Evolutionary conservation across 2,329 filamentous ascomycete species (phyloP), one percentile per base, ranked within the genome.

Genomic region (Microcyclosporella mali): DNA sequence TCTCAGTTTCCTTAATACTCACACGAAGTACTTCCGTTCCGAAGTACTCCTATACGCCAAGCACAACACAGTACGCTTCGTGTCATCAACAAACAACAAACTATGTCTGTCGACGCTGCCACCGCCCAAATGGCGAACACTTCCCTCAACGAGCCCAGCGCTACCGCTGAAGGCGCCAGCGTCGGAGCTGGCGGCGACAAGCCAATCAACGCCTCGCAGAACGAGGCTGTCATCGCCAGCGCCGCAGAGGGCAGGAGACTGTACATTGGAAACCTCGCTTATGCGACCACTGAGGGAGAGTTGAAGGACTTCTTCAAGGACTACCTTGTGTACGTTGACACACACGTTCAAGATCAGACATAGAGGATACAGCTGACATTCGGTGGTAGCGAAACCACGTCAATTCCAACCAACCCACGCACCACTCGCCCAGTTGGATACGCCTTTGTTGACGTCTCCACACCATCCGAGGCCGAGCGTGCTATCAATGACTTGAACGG

Each of bases 241-340:
- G 92, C 92, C 71, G 89, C 90, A 72, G 92, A 98, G 79, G 90
- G 92, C 71, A 88, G 92, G 78, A 88, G 92, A 77, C 85, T 98
- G 65, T 98, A 98, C 78, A 97, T 98, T 78, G 92, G 92, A 79
- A 98, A 98, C 80, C 86, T 98, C 82, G 92, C 92, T 66, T 98
- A 98, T 73, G 89, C 90, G 84, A 97, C 92, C 83, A 95, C 88
- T 71, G 92, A 97, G 86, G 92, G 86, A 84, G 88, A 95, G 84
- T 88, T 98, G 81, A 95, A 94, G 80, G 86, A 92, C 64, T 98
- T 98, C 81, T 98, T 98, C 85, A 90, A 92, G 80, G 86, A 84
- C 73, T 97, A 95, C 80, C 85, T 92, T 78, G 88, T 98, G 92
- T 98, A 81, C 80, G 90, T 86, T 51, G 45, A 43, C 49, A 42